Base-by-base conservation (phyloP, 1,284 basidiomycete species). In the Trichosporon faecale region DNA sequence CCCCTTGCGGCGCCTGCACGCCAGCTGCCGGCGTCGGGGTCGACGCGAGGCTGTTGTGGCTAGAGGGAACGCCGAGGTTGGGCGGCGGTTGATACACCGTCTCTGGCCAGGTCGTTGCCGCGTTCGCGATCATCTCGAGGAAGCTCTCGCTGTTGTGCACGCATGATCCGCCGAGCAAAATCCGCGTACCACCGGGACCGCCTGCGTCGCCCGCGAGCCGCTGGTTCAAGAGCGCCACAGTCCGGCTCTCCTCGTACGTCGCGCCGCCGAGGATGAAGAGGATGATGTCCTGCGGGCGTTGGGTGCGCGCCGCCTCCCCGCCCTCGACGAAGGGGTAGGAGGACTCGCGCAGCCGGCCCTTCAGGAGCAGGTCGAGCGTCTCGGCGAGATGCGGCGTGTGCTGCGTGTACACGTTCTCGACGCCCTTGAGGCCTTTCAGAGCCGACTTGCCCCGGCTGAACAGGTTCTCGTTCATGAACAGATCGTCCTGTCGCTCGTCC, bases 351-450 rank as follows among this genome's bases (percentile, higher is more conserved):
- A 99, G 82, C 64, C 92, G 87, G 14, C 95, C 96, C 77, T 90
- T 94, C 77, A 97, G 88, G 1, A 99, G 84, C 68, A 92, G 88
- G 79, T 99, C 97, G 23, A 99, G 84, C 5, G 96, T 99, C 79
- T 98, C 90, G 0, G 91, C 89, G 2, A 99, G 86, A 82, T 97
- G 95, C 9, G 97, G 97, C 16, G 91, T 91, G 79, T 99, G 97
- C 78, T 99, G 97, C 68, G 95, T 99, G 80, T 98, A 99, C 8
- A 99, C 96, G 78, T 99, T 99, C 82, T 99, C 97, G 6, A 99
- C 97, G 7, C 97, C 97, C 91, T 98, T 98, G 68, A 99, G 85
- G 1, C 97, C 97, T 80, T 98, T 98, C 72, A 99, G 83, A 0
- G 96, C 97, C 40, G 91, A 94, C 72, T 94, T 92, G 6, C 97